Percentiles rank a stretch among this genome's conserved stretches.
These are phyloP conservation scores for Aspergillus chevalieri DNA, from an alignment of 2,329 filamentous ascomycete genomes.

Conservation along the genomic window DNA sequence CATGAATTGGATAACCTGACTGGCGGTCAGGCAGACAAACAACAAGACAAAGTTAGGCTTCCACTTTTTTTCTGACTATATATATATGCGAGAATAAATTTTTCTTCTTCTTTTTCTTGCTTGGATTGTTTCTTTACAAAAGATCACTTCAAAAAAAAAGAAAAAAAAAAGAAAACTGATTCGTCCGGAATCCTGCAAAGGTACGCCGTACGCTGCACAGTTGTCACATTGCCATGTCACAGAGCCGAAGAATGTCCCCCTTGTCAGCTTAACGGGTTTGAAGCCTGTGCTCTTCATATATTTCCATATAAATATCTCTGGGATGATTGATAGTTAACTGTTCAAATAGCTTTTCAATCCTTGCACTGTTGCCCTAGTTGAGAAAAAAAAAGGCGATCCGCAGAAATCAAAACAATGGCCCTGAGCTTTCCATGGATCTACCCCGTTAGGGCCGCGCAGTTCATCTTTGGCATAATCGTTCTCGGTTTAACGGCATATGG, in stretches of 20 bases:
- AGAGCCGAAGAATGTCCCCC: background rate
- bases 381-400: background rate
- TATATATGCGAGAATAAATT: background rate
- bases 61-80: background rate
- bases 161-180: background rate
- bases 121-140: background rate
- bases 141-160: background rate
- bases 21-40: background rate
- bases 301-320: too few species aligned
- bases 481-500: constrained; percentile 69
- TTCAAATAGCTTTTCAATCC: too few species aligned
- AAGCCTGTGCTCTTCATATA: too few species aligned
- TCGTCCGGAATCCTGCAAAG: background rate
- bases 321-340: too few species aligned
- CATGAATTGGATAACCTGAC: background rate
- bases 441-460: constrained; percentile 61
- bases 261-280: background rate
- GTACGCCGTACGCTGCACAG: too few species aligned
- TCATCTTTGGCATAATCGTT: constrained; percentile 64
- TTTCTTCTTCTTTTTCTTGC: background rate
- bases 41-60: background rate
- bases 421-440: constrained; percentile 20
- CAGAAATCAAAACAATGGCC: constrained; percentile 4
- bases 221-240: background rate
- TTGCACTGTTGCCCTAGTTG: too few species aligned